Evolutionary conservation across 495 filamentous ascomycete species (phyloP), one percentile per base, ranked within the genome.

Genomic region (Trichocladium antarcticum): DNA sequence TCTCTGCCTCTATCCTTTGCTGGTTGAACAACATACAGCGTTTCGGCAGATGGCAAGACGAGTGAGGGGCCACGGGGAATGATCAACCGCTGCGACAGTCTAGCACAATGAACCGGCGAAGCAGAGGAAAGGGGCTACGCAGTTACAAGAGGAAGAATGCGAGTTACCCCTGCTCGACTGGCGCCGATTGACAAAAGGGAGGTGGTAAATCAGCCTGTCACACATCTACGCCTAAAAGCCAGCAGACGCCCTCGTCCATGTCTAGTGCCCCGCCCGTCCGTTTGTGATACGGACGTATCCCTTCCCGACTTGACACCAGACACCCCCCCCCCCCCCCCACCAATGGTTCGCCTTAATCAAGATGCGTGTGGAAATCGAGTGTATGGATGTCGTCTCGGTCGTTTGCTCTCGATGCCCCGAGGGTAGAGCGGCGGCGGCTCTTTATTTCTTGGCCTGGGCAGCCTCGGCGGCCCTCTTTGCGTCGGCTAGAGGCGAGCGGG

Each of bases 391-490:
- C 49, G 49, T 51, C 29, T 32, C 40, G 34, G 49, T 51, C 42
- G 16, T 40, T 51, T 19, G 32, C 5, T 45, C 8, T 31, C 15
- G 10, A 36, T 5, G 10, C 7, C 20, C 27, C 16, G 9, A 8
- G 10, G 41, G 8, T 31, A 4, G 17, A 32, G 12, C 27, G 29
- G 21, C 40, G 40, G 29, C 8, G 37, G 15, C 11, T 6, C 2
- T 20, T 55, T 63, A 66, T 38, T 62, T 63, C 34, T 58, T 62
- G 29, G 37, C 57, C 15, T 37, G 57, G 22, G 52, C 57, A 24
- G 53, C 56, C 22, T 65, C 64, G n/a, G 57, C 63, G n/a, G 63
- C 57, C 47, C 70, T 74, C 62, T 69, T 76, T 27, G 72, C 74
- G 51, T 77, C 69, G 61, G 74, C 74, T 77, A 51, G 16, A 15